Evolutionary conservation across 148 eudicot genomes (phyloP), one percentile per base, ranked within the genome.

Genomic region (Diospyros lotus): DNA sequence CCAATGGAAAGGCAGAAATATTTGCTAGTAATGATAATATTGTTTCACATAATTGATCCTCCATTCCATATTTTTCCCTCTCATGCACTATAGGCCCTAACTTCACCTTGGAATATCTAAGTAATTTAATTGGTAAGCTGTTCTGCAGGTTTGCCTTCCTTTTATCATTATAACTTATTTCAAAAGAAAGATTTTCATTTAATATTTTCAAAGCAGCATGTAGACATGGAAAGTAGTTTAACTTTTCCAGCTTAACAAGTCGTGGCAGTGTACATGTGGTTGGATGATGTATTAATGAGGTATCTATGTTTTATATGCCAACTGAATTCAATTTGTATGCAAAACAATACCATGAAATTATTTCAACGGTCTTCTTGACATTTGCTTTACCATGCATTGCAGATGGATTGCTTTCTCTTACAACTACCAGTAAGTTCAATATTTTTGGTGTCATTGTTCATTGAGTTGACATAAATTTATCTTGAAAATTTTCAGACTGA

Each of bases 321-420:
- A 17, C 17, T 69, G 53, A 61, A 40, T 61, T 59, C 7, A n/a
- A 9, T 51, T 64, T 66, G 14, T 28, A 39, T 28, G 48, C 59
- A 64, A 64, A 74, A 41, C n/a, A 63, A 58, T 59, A 8, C 62
- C 54, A 9, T 50, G 74, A 6, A 63, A 52, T 52, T 1, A 10
- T 41, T 28, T 69, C 10, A 43, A 38, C 10, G 52, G 65, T 9
- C 71, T 67, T 18, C 73, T 69, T 84, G 69, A 79, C 56, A 8
- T 64, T 44, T 15, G 61, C 53, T 52, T 75, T 82, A 15, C 69
- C 52, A 45, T 82, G 69, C 55, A 58, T 62, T 87, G 88, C 94
- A 93, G 98, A 91, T 88, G 98, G 95, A 81, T 55, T 84, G 76
- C 82, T 94, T 79, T 86, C 87, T 58, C 45, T 94, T 67, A 87